These are phyloP conservation scores for Scedosporium minutisporum DNA, from an alignment of 2,329 filamentous ascomycete species.

Conservation along the genomic window DNA sequence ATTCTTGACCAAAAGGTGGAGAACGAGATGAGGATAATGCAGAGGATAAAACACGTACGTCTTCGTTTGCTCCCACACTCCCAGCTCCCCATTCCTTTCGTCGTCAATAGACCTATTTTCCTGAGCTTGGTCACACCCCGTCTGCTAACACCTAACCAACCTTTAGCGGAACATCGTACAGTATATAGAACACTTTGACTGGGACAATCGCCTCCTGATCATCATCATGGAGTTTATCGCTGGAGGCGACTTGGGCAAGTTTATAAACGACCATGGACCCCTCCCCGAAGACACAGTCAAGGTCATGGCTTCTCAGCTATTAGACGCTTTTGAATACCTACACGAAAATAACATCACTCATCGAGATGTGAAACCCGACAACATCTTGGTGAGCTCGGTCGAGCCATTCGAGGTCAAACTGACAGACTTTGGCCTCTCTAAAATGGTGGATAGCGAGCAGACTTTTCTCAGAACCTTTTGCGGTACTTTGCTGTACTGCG, in stretches of 20 bases:
- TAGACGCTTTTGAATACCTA: slow-evolving; percentile 76
- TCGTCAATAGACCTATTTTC: slow-evolving; percentile 10
- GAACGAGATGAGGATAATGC: slow-evolving; percentile 97
- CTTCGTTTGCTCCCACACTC: not conserved
- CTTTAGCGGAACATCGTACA: slow-evolving; percentile 74
- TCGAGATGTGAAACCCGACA: slow-evolving; percentile 97
- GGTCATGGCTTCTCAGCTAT: slow-evolving; percentile 63
- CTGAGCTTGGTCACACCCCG: too few species aligned
- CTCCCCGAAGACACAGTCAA: slow-evolving; percentile 62
- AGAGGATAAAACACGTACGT: slow-evolving; percentile 69
- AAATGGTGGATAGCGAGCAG: slow-evolving; percentile 81
- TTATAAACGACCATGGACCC: slow-evolving; percentile 50
- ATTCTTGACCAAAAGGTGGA: slow-evolving; percentile 84
- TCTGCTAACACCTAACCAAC: too few species aligned
- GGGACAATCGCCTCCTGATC: slow-evolving; percentile 75
- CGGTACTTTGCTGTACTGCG: slow-evolving; percentile 89
- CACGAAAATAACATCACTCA: slow-evolving; percentile 87
- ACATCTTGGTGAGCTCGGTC: slow-evolving; percentile 72
- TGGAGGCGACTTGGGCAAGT: slow-evolving; percentile 71
- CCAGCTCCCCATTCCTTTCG: not conserved
- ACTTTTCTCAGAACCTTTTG: slow-evolving; percentile 96
- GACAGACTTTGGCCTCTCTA: slow-evolving; percentile 93
- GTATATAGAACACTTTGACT: slow-evolving; percentile 82
- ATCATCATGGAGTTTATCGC: slow-evolving; percentile 94
- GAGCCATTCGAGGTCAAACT: slow-evolving; percentile 77